phyloP scores from a whole-genome alignment of 148 eudicot species.

The Rhododendron ovatum region DNA sequence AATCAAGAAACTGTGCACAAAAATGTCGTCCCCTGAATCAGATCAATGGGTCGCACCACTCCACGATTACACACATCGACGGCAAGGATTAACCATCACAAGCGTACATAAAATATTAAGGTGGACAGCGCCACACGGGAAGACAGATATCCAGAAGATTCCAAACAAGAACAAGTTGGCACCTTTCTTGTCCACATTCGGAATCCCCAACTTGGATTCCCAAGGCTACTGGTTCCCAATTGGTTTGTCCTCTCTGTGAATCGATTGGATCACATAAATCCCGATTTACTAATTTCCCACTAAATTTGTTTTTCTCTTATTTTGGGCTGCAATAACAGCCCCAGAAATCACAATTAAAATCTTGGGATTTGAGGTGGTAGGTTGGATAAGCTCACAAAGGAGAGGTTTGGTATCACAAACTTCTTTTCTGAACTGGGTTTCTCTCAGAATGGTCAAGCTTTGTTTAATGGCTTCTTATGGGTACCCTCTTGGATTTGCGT shows the following conservation, averaged over 20 bases:
- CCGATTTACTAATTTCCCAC: background rate
- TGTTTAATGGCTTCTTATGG: conserved; percentile 48
- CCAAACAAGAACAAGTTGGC: conserved; percentile 7
- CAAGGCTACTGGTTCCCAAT: background rate
- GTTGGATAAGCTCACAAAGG: conserved; percentile 4
- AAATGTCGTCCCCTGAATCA: too few relatives aligned
- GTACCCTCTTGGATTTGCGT: conserved; percentile 33
- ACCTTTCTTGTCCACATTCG: background rate
- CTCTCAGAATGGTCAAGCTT: conserved; percentile 30
- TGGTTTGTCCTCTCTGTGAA: background rate
- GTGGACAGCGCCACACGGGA: background rate
- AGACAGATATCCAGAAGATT: background rate
- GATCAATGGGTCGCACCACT: too few relatives aligned
- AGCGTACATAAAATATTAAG: background rate
- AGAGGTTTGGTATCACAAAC: conserved; percentile 17
- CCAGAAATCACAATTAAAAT: conserved; percentile 2
- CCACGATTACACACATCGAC: background rate
- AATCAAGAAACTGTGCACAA: too few relatives aligned
- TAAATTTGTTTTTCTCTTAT: background rate
- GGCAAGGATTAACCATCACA: background rate
- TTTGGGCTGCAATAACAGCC: background rate
- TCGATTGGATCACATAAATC: conserved; percentile 3
- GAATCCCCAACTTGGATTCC: background rate
- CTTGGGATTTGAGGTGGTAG: background rate
- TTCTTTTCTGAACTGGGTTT: conserved; percentile 28